phyloP scores from a whole-genome alignment of 2,329 filamentous ascomycete species.

The Phialemoniopsis sp. region DNA sequence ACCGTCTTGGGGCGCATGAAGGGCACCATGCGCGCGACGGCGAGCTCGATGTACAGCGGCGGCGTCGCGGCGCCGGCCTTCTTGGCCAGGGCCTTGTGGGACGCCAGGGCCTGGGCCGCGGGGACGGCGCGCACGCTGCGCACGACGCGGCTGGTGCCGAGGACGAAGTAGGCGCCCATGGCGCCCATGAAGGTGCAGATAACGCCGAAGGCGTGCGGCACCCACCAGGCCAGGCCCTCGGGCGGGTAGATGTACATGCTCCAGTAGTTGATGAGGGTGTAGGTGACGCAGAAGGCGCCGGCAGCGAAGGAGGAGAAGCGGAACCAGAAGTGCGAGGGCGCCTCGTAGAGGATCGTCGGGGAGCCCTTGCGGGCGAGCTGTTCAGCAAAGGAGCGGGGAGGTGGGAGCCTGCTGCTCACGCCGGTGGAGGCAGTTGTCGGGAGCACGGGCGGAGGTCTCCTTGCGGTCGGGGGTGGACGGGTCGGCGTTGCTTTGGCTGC shows the following conservation, averaged over 20 bases:
- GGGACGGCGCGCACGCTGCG: conserved; percentile 53
- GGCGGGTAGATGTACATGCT: conserved; percentile 43
- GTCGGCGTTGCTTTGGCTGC: no score
- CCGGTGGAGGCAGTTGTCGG: no score
- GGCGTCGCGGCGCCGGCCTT: background rate
- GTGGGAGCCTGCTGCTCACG: background rate
- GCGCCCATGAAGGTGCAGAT: conserved; percentile 56
- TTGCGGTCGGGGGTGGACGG: no score
- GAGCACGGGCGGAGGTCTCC: no score
- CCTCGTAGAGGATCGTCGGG: conserved; percentile 59
- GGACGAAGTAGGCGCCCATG: conserved; percentile 56
- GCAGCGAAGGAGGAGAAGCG: conserved; percentile 55
- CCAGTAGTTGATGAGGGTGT: conserved; percentile 46
- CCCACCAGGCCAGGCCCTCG: conserved; percentile 49
- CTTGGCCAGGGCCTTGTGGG: conserved; percentile 1
- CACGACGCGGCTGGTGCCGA: conserved; percentile 55
- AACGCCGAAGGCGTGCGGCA: conserved; percentile 51
- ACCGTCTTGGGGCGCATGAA: conserved; percentile 39
- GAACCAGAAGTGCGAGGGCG: conserved; percentile 60
- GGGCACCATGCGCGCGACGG: conserved; percentile 44
- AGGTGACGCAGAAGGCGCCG: conserved; percentile 47
- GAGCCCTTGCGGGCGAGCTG: conserved; percentile 51
- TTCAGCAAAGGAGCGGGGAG: conserved; percentile 37
- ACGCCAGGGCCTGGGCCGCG: conserved; percentile 9
- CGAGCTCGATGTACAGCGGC: conserved; percentile 48